Evolutionary conservation across 257 asterid species (phyloP).

Genomic region (Solanum okadae): DNA sequence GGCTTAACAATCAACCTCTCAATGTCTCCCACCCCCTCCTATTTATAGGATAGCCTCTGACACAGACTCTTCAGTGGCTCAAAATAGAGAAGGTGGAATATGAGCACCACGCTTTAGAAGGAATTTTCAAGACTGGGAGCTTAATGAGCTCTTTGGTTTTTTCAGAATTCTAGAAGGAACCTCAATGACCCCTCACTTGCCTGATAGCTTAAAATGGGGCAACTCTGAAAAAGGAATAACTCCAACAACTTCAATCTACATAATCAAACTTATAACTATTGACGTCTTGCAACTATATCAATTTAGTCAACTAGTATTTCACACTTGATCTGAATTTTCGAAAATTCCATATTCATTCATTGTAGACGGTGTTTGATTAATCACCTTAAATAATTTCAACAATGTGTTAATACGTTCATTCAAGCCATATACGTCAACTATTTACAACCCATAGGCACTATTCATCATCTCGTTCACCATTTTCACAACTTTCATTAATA

Average conservation of each 20-base stretch:
- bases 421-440: not conserved
- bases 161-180: too few relatives aligned
- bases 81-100: too few relatives aligned
- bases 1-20: too few relatives aligned
- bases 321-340: not conserved
- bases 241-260: not conserved
- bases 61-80: too few relatives aligned
- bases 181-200: too few relatives aligned
- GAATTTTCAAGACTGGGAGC: too few relatives aligned
- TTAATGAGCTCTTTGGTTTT: too few relatives aligned
- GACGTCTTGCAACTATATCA: not conserved
- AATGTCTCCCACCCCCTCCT: too few relatives aligned
- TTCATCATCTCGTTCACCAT: not conserved
- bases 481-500: not conserved
- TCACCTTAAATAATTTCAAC: not conserved
- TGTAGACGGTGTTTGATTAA: not conserved
- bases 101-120: too few relatives aligned
- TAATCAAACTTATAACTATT: not conserved
- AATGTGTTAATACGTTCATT: not conserved
- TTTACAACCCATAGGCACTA: not conserved
- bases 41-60: too few relatives aligned
- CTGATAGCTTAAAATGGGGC: too few relatives aligned
- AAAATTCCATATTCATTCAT: not conserved
- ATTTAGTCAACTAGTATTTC: not conserved
- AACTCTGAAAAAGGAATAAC: not conserved